phyloP scores from a whole-genome alignment of 1,284 basidiomycete genomes.

The Singerocomus rubriflavus region DNA sequence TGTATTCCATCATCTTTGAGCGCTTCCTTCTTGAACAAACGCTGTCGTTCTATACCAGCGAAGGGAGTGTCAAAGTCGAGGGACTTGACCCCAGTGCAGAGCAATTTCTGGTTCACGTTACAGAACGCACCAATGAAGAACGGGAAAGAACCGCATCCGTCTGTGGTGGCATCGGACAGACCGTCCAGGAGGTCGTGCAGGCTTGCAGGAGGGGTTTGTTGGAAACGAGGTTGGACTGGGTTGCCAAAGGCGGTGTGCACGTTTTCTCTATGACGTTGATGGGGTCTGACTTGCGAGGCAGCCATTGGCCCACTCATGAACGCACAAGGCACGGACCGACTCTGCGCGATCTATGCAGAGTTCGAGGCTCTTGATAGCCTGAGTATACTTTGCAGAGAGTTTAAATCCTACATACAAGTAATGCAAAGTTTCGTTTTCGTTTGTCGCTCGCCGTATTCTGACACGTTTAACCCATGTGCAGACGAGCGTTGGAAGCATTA shows the following conservation, averaged over 20 bases:
- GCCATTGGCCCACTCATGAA: constrained; percentile 61
- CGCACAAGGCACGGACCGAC: constrained; percentile 42
- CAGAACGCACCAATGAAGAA: constrained; percentile 54
- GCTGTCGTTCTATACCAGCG: constrained; percentile 48
- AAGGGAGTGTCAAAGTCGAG: constrained; percentile 43
- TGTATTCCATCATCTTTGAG: constrained; percentile 56
- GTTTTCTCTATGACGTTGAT: neutral
- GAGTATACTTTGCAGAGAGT: constrained; percentile 56
- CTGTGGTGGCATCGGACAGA: constrained; percentile 42
- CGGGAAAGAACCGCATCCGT: constrained; percentile 48
- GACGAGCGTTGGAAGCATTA: constrained; percentile 54
- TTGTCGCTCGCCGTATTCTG: neutral
- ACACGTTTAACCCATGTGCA: constrained; percentile 26
- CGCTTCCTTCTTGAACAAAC: constrained; percentile 49
- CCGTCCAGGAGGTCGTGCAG: constrained; percentile 44
- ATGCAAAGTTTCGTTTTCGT: constrained; percentile 7
- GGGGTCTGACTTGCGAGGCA: constrained; percentile 26
- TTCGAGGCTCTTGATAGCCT: constrained; percentile 61
- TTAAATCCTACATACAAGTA: constrained; percentile 60
- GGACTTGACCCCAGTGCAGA: constrained; percentile 44
- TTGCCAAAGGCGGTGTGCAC: constrained; percentile 52
- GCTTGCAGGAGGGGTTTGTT: constrained; percentile 54
- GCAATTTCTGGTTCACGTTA: constrained; percentile 53
- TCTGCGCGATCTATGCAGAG: constrained; percentile 62
- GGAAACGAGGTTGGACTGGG: constrained; percentile 50